These are phyloP conservation scores for Sequoia sempervirens DNA, from an alignment of 75 land plant genomes.

Conservation along the genomic window DNA sequence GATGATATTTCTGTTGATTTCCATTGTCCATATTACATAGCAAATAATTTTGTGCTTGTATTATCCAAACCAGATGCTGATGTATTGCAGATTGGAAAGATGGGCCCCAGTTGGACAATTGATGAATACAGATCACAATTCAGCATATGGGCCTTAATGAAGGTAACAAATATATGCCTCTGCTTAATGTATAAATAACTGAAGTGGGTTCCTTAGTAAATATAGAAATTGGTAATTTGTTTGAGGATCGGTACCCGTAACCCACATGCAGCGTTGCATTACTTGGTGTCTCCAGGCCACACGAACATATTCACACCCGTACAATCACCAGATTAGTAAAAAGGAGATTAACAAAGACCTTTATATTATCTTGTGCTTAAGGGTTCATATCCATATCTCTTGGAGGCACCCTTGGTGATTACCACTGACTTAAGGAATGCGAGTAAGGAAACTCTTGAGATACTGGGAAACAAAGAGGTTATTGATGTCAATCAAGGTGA, in stretches of 20 bases:
- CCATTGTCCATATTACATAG: background rate
- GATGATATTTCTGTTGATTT: background rate
- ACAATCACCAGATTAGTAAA: background rate
- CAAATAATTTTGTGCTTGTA: background rate
- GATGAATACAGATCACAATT: conserved; percentile 81
- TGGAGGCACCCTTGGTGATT: conserved; percentile 84
- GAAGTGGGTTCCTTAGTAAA: background rate
- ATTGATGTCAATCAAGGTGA: conserved; percentile 89
- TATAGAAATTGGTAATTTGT: background rate
- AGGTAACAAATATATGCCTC: conserved; percentile 28
- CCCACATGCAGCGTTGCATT: background rate
- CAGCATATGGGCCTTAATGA: conserved; percentile 85
- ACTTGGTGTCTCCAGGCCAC: background rate
- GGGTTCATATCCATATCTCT: background rate
- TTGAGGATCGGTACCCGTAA: background rate
- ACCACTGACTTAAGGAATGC: conserved; percentile 81
- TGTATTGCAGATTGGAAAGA: conserved; percentile 89
- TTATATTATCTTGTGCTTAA: background rate
- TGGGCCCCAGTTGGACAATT: conserved; percentile 51
- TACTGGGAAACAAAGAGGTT: conserved; percentile 72
- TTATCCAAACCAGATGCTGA: conserved; percentile 67
- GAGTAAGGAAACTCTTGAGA: conserved; percentile 36
- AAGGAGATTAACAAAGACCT: background rate
- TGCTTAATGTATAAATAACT: background rate
- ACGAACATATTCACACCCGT: background rate